Evolutionary conservation across 345 rosid species (phyloP), one percentile per base, ranked within the genome.

Genomic region (Gossypium anomalum): DNA sequence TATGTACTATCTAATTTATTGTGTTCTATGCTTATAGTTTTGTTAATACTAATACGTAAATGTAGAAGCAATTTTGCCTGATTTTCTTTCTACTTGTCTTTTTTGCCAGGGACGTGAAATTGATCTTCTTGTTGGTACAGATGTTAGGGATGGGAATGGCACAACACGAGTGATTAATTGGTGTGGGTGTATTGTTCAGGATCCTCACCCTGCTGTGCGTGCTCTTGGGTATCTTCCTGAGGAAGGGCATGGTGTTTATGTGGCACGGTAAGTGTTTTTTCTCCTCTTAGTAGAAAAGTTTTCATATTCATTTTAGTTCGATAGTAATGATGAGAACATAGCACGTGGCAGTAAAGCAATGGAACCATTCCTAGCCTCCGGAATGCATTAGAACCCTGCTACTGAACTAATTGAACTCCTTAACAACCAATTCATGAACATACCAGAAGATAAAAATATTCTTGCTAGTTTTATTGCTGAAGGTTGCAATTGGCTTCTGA

Each of bases 191-290:
- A 81, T 93, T 55, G 90, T 93, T 85, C 99, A 95, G 80, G 95
- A 90, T 80, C 95, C 98, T 76, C 94, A 93, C 82, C 85, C 89
- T 17, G 97, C 93, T 15, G 98, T 95, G 19, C 97, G 98, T 19
- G 95, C 98, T 65, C 99, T 95, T 75, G 98, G 99, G 16, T 95
- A 89, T 79, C 96, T 95, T 80, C 99, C 98, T 25, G 89, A 93
- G 78, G 97, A 93, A 88, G 99, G 99, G 52, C 97, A 91, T 79
- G 99, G 99, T 66, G 98, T 92, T 69, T 95, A 91, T 79, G 91
- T 91, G 20, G 86, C 90, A 52, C 88, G 90, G 99, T 91, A 71
- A 79, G 70, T 58, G 2, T 58, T 13, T 23, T 23, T 57, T 79
- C 2, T 10, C 77, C 2, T 17, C 70, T 45, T 27, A 7, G 55